phyloP scores from a whole-genome alignment of 768 basidiomycete genomes.

The Lanmaoa pseudosensibilis region DNA sequence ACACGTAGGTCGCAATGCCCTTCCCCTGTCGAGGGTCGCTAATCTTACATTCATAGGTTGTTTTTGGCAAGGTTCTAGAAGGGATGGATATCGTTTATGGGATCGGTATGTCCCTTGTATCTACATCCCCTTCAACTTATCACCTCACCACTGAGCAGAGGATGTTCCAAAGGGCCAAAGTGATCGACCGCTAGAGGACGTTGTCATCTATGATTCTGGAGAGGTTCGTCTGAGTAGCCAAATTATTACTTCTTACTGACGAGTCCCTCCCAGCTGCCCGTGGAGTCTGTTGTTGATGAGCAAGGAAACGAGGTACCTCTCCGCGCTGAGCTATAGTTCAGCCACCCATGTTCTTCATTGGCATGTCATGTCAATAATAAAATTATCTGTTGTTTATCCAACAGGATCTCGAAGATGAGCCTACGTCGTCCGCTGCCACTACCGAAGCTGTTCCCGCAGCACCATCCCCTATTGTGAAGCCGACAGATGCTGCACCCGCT shows the following conservation, averaged over 20 bases:
- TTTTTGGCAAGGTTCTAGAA: slow-evolving; percentile 89
- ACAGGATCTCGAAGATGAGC: slow-evolving; percentile 42
- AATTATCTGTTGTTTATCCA: slow-evolving; percentile 48
- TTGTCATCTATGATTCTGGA: slow-evolving; percentile 82
- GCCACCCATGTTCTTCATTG: slow-evolving; percentile 37
- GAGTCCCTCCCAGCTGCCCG: slow-evolving; percentile 41
- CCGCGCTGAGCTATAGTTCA: slow-evolving; percentile 85
- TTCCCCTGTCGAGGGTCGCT: not conserved
- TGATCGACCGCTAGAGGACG: slow-evolving; percentile 75
- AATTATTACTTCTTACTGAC: slow-evolving; percentile 17
- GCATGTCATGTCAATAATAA: slow-evolving; percentile 49
- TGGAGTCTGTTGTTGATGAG: slow-evolving; percentile 54
- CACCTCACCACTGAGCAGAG: slow-evolving; percentile 49
- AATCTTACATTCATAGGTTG: slow-evolving; percentile 56
- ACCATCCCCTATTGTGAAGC: slow-evolving; percentile 3
- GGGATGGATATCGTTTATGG: slow-evolving; percentile 83
- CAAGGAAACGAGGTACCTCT: slow-evolving; percentile 90
- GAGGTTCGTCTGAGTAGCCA: slow-evolving; percentile 55
- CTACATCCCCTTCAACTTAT: not conserved
- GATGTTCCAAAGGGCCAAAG: slow-evolving; percentile 63
- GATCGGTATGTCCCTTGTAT: slow-evolving; percentile 57
- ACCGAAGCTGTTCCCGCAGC: slow-evolving; percentile 16
- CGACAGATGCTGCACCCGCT: not conserved
- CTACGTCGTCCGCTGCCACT: slow-evolving; percentile 11
- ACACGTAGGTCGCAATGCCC: slow-evolving; percentile 53